Evolutionary conservation across 176 grass and related monocot genomes (phyloP).

Genomic region (Phyllostachys edulis): DNA sequence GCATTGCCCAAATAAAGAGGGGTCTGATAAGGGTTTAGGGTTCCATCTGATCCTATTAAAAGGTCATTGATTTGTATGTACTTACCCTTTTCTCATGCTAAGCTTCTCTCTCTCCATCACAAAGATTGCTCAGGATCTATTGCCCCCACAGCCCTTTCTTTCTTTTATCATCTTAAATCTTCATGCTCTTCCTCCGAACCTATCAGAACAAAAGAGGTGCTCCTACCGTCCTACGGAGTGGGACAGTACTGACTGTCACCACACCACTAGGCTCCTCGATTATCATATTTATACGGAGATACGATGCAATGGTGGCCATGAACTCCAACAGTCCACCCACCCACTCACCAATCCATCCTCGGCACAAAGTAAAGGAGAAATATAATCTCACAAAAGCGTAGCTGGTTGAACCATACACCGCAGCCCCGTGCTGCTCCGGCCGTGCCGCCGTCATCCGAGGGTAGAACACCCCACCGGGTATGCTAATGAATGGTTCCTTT

Average conservation of each 20-base stretch:
- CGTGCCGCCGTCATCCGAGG: too few species aligned
- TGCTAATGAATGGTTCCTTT: too few species aligned
- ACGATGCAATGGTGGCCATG: neutral
- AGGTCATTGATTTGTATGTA: neutral
- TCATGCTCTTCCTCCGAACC: neutral
- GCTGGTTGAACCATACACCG: slow-evolving; percentile 9
- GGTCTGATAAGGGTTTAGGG: neutral
- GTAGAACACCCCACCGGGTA: too few species aligned
- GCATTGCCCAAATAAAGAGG: neutral
- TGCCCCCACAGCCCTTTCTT: neutral
- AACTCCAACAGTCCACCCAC: slow-evolving; percentile 31
- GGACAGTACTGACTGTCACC: slow-evolving; percentile 25
- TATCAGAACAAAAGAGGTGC: slow-evolving; percentile 34
- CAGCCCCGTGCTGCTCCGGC: too few species aligned
- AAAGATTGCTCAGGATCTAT: slow-evolving; percentile 18
- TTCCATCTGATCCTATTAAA: slow-evolving; percentile 25
- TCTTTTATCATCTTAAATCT: neutral
- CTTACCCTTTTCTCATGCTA: neutral
- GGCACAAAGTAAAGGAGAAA: neutral
- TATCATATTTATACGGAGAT: neutral
- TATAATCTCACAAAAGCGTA: neutral
- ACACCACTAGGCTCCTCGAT: neutral
- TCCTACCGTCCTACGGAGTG: slow-evolving; percentile 32
- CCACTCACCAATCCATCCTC: slow-evolving; percentile 2
- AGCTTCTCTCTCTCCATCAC: neutral